Conservation (phyloP, 2,329 filamentous ascomycete species). For the Penicillium sp. region DNA sequence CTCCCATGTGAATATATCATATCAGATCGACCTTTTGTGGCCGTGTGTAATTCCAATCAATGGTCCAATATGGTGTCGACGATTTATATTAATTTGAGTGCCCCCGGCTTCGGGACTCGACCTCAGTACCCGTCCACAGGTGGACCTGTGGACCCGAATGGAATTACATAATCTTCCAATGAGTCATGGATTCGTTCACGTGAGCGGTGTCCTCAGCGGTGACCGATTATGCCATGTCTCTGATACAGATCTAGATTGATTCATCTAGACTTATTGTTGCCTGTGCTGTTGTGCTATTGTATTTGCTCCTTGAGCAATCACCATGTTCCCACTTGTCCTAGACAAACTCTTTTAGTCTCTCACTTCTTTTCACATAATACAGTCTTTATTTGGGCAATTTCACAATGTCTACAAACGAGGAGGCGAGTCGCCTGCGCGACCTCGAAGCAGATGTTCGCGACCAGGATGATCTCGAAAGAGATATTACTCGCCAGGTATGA, state of each 20-base stretch:
- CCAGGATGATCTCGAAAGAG: constrained; percentile 85
- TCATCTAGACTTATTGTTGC: neutral
- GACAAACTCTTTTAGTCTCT: neutral
- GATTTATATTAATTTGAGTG: neutral
- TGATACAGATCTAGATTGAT: constrained; percentile 5
- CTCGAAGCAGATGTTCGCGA: constrained; percentile 71
- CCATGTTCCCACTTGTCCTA: neutral
- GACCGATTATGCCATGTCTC: constrained; percentile 9
- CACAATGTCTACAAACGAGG: constrained; percentile 41
- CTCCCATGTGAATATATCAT: neutral
- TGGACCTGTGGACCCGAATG: neutral
- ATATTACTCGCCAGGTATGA: constrained; percentile 64
- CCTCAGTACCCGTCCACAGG: too few species aligned
- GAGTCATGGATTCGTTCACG: neutral
- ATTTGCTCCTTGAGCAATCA: neutral
- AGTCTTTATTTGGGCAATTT: neutral
- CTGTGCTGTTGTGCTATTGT: neutral
- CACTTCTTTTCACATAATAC: neutral
- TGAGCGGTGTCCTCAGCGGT: constrained; percentile 17
- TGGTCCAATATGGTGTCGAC: neutral
- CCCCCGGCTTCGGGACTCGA: too few species aligned
- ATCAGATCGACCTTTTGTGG: neutral
- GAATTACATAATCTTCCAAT: neutral
- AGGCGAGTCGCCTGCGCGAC: constrained; percentile 59
- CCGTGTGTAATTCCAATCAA: neutral